Evolutionary conservation across 2,329 filamentous ascomycete species (phyloP).

Genomic region (Periconia sp.): DNA sequence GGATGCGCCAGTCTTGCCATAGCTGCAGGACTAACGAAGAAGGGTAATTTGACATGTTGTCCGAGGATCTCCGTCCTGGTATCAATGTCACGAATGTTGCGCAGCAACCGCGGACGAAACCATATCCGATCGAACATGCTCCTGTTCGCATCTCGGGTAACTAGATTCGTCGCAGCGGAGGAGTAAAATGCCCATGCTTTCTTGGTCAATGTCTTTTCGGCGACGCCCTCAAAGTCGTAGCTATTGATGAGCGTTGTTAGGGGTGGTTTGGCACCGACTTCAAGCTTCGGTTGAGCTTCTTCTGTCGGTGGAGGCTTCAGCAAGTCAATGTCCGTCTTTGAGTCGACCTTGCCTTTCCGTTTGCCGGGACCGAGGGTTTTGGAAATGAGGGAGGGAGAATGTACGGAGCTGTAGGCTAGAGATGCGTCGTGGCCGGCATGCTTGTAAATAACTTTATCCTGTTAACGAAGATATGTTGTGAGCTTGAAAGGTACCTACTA

Average conservation of each 20-base stretch:
- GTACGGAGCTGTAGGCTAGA: constrained; percentile 58
- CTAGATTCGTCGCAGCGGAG: constrained; percentile 58
- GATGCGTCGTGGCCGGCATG: constrained; percentile 29
- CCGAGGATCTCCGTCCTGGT: constrained; percentile 28
- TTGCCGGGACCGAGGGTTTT: constrained; percentile 43
- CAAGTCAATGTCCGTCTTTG: constrained; percentile 1
- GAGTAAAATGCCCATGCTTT: constrained; percentile 56
- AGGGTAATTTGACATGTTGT: constrained; percentile 21
- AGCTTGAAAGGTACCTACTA: constrained; percentile 11
- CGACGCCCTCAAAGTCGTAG: constrained; percentile 53
- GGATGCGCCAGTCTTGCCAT: constrained; percentile 34
- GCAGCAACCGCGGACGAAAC: constrained; percentile 55
- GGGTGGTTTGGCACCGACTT: constrained; percentile 38
- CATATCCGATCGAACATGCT: constrained; percentile 53
- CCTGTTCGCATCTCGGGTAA: constrained; percentile 53
- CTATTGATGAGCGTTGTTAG: constrained; percentile 47
- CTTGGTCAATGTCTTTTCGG: constrained; percentile 40
- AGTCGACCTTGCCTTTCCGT: constrained; percentile 25
- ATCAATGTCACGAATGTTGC: constrained; percentile 39
- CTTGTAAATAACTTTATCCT: constrained; percentile 22
- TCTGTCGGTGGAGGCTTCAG: constrained; percentile 15
- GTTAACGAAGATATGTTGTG: too few species aligned
- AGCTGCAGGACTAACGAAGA: constrained; percentile 39
- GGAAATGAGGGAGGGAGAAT: constrained; percentile 48
- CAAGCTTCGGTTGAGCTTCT: constrained; percentile 4